Conservation (phyloP, 2,329 filamentous ascomycete species). For the Stemphylium beticola region DNA sequence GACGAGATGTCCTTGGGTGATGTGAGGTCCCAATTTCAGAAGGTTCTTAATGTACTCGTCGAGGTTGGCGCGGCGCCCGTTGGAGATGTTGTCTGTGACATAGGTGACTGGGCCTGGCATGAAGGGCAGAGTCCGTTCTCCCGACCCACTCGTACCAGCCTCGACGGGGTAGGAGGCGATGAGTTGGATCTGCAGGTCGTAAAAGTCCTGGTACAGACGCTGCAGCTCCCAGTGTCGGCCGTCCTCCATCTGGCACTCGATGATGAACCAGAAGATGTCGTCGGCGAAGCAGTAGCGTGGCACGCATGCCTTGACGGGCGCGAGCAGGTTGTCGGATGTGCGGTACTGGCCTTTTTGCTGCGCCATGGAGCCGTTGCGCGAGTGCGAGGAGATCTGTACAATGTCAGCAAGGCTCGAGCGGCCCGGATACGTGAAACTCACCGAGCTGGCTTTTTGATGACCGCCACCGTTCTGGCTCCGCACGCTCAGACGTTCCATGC, state of each 20-base stretch:
- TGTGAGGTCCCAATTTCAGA: constrained; percentile 80
- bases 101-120: constrained; percentile 99
- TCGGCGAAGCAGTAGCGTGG: constrained; percentile 95
- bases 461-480: constrained; percentile 40
- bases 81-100: constrained; percentile 96
- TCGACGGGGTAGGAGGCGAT: constrained; percentile 90
- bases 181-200: constrained; percentile 96
- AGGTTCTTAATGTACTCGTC: constrained; percentile 96
- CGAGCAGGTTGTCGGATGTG: constrained; percentile 60
- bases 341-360: constrained; percentile 49
- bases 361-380: constrained; percentile 44
- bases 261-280: constrained; percentile 98
- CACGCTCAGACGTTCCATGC: constrained; percentile 79
- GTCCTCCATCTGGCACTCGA: constrained; percentile 89
- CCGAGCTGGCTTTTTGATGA: constrained; percentile 35
- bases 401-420: constrained; percentile 15
- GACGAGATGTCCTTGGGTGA: constrained; percentile 82
- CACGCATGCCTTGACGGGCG: constrained; percentile 83
- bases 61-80: constrained; percentile 87
- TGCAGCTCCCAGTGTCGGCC: constrained; percentile 91
- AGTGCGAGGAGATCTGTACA: constrained; percentile 35
- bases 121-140: constrained; percentile 84
- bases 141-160: constrained; percentile 79
- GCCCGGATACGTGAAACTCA: constrained; percentile 27
- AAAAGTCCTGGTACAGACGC: constrained; percentile 97